Base-by-base conservation (phyloP, 2,329 filamentous ascomycete species). In the Diaporthe batatas region DNA sequence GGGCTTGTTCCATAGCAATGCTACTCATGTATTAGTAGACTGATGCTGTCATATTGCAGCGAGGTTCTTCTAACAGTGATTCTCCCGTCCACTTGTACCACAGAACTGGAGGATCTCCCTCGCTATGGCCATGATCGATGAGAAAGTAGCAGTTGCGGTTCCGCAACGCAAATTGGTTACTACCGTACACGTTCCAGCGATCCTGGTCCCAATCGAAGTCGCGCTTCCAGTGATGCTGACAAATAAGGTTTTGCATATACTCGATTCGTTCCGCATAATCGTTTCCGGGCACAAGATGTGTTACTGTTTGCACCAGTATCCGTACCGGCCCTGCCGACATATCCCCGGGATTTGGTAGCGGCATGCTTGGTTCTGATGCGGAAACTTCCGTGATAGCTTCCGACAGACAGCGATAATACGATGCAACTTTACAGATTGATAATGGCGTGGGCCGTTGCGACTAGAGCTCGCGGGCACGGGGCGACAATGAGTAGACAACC, bases 51-150 rank as follows among this genome's bases (percentile, higher is more conserved):
- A 62, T 29, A 62, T 39, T 25, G 57, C 57, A 39, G 39, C 39
- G 7, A 44, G 57, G 57, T 6, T 39, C 2, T 70, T 11, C 55
- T 51, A 6, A 71, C 68, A 71, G 51, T n/a, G 54, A 59, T 47
- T 47, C 29, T n/a, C 75, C 75, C 14, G 75, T 75, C 75, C 75
- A 76, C 64, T 74, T 73, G 69, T 76, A 75, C 75, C 75, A 73
- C 29, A 74, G 44, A 29, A 76, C 68, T n/a, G 72, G 73, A 18
- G 75, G 71, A 47, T 76, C 72, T n/a, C 73, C 70, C 39, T 55
- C 53, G 53, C 70, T 70, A 29, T 73, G 67, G 54, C 75, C 75
- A 59, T 76, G 72, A 53, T 76, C 75, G 32, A 76, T 42, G 49
- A 76, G 73, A 67, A 76, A 76, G 70, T 76, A 76, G 69, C 75